Evolutionary conservation across 2,329 filamentous ascomycete genomes (phyloP).

Genomic region (Ascocoryne sarcoides): DNA sequence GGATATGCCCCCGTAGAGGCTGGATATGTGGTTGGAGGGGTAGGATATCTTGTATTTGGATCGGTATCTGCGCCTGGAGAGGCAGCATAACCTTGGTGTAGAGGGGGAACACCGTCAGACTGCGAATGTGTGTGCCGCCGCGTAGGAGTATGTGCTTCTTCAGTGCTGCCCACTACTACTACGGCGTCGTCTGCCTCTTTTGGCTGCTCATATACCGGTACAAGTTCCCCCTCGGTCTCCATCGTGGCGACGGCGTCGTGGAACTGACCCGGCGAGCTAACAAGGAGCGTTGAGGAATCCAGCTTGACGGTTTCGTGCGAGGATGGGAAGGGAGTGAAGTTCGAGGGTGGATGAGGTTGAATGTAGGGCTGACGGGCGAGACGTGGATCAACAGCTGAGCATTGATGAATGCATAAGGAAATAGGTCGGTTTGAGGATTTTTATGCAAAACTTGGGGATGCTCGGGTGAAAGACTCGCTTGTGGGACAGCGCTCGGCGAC

Average conservation of each 20-base stretch:
- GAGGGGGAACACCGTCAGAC: constrained; percentile 26
- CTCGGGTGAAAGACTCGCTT: background rate
- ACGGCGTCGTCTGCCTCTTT: constrained; percentile 23
- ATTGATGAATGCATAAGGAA: constrained; percentile 13
- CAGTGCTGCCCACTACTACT: constrained; percentile 23
- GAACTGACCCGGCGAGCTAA: constrained; percentile 43
- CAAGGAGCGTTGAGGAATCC: constrained; percentile 43
- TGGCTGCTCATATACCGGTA: constrained; percentile 18
- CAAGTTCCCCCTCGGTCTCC: constrained; percentile 39
- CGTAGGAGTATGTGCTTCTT: constrained; percentile 27
- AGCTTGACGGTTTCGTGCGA: constrained; percentile 31
- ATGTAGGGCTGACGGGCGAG: constrained; percentile 7
- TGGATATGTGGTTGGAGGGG: constrained; percentile 25
- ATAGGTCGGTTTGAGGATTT: background rate
- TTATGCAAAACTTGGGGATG: constrained; percentile 1
- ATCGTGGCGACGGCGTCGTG: constrained; percentile 42
- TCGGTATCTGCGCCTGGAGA: constrained; percentile 25
- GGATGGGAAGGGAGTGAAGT: constrained; percentile 8
- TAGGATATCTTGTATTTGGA: constrained; percentile 25
- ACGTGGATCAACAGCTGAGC: constrained; percentile 5
- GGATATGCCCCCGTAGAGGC: constrained; percentile 26
- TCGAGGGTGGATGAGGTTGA: constrained; percentile 4
- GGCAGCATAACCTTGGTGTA: constrained; percentile 21
- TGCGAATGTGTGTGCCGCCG: constrained; percentile 26
- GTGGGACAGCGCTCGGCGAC: background rate